Evolutionary conservation across 164 flowering plant genomes (phyloP), one percentile per base, ranked within the genome.

Genomic region (Magnolia officinalis): DNA sequence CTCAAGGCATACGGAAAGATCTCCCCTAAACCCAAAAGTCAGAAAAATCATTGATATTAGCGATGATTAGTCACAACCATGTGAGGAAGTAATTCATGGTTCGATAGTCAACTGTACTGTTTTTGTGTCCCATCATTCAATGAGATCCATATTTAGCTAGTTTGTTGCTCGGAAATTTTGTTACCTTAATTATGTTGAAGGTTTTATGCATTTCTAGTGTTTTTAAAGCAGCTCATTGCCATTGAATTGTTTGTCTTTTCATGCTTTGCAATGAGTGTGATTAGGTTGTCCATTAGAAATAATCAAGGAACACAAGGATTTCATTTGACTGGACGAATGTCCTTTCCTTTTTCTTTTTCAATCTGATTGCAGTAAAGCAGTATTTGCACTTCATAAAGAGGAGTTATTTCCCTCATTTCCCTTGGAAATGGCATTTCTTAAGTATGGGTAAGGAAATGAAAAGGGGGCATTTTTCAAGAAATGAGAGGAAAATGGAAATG

Each of bases 1-100:
- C 87, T 80, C n/a, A 24, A 61, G 70, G 90, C 89, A 18, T 94
- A 90, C 83, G 93, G 90, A 75, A 83, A 84, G 76, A 76, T 83
- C 6, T 76, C 88, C 16, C 21, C 86, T 11, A 80, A 85, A 61
- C 16, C 92, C 8, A 89, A 82, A 78, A 78, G 63, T 2, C 86
- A 84, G 80, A 74, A 74, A 65, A 88, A 87, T 68, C 80, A 80
- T 63, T 85, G 79, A 84, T 55, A 20, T 29, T 71, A n/a, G n/a
- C 18, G 16, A 23, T 26, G 37, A 37, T 20, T 66, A 8, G 37
- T 49, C 31, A 24, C 11, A 13, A 2, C 18, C 61, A 11, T 23
- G 31, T 2, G 2, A 64, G 14, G 49, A 31, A 45, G 71, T 68
- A 68, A 31, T 68, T 68, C 14, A 4, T 16, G 8, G 51, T 29